A percentile compares a stretch with the other conserved stretches of the same genome.
phyloP scores from a whole-genome alignment of 805 yeast genomes.

The Ogataea paraovalis region DNA sequence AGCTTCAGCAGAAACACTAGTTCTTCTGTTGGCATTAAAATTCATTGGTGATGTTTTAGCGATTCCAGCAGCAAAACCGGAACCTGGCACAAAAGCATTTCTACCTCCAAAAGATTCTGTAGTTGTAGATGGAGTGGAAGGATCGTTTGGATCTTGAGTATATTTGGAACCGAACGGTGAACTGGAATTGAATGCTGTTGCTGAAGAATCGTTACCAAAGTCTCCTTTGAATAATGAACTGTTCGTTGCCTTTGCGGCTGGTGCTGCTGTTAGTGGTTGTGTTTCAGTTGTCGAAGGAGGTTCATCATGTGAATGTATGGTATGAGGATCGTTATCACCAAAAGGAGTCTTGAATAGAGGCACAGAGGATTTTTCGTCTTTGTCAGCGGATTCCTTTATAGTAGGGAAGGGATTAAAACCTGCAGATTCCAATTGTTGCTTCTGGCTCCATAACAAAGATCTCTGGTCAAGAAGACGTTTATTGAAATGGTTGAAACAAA shows the following conservation, averaged over 20 bases:
- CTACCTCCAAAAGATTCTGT: neutral
- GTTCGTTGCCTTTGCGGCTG: neutral
- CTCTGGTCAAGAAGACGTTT: conserved; percentile 58
- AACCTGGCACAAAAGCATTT: conserved; percentile 11
- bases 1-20: conserved; percentile 88
- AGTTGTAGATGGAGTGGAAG: neutral
- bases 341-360: conserved; percentile 56
- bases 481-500: conserved; percentile 71
- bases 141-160: conserved; percentile 5
- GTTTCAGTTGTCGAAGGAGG: conserved; percentile 4
- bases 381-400: conserved; percentile 13
- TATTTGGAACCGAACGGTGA: conserved; percentile 18
- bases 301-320: conserved; percentile 32
- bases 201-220: conserved; percentile 19
- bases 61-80: conserved; percentile 25
- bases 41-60: conserved; percentile 46
- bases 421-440: conserved; percentile 43
- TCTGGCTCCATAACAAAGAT: conserved; percentile 46
- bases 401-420: conserved; percentile 38
- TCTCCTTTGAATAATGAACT: conserved; percentile 23
- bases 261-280: neutral
- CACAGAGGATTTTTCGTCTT: conserved; percentile 26
- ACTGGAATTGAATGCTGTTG: conserved; percentile 21
- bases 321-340: conserved; percentile 61
- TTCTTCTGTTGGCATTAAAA: conserved; percentile 79